Percentiles rank a stretch among this genome's conserved stretches.
Conservation (phyloP, 306 rosid species). For the Coriaria nepalensis region DNA sequence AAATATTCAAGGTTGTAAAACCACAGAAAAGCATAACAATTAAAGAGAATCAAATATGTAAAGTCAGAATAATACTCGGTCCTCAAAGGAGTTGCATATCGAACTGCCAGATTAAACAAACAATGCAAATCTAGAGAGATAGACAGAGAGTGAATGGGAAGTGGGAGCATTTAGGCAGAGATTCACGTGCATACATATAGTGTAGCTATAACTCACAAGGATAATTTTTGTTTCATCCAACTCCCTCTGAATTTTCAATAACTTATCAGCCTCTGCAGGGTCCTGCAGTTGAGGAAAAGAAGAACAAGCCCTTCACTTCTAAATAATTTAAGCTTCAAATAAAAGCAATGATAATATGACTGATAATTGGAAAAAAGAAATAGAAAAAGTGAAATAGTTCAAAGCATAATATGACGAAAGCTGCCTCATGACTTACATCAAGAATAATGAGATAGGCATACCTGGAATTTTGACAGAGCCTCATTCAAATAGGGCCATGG, state of each 20-base stretch:
- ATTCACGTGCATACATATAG: too few species aligned
- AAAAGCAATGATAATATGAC: too few species aligned
- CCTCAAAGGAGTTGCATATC: too few species aligned
- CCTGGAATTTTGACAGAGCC: conserved; percentile 79
- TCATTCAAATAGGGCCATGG: conserved; percentile 83
- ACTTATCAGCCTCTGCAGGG: conserved; percentile 96
- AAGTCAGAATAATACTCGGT: background rate
- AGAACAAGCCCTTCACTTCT: background rate
- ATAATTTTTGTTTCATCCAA: conserved; percentile 97
- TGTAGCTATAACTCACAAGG: conserved; percentile 47
- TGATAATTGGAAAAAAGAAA: too few species aligned
- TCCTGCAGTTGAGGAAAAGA: conserved; percentile 38
- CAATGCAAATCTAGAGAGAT: conserved; percentile 3
- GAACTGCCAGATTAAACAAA: background rate
- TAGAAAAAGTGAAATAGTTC: too few species aligned
- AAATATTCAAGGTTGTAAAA: background rate
- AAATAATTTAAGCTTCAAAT: too few species aligned
- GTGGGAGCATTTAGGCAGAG: too few species aligned
- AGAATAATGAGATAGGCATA: conserved; percentile 12
- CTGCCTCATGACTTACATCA: background rate
- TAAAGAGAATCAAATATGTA: conserved; percentile 6
- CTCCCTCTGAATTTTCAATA: conserved; percentile 87
- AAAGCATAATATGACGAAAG: too few species aligned
- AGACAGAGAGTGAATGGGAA: too few species aligned
- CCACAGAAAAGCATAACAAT: conserved; percentile 1